Evolutionary conservation across 192 early-diverging fungal species (phyloP).

Genomic region (Linnemannia zychae): DNA sequence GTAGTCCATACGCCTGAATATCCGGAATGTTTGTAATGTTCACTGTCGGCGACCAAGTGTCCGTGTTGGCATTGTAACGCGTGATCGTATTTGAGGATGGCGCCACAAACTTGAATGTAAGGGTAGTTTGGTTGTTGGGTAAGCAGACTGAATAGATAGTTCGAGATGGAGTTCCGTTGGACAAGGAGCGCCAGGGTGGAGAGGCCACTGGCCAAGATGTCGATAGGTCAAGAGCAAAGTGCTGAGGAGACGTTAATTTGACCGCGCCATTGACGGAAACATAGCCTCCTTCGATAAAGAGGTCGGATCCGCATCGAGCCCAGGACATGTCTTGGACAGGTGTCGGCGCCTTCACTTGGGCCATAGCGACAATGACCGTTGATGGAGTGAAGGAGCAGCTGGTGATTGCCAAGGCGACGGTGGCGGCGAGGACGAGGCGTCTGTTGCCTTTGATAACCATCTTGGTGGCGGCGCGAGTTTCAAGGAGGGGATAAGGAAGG

Average conservation of each 20-base stretch:
- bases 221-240: slow-evolving; percentile 15
- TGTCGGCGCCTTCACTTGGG: slow-evolving; percentile 13
- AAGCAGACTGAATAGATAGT: neutral
- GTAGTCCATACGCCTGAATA: neutral
- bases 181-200: slow-evolving; percentile 2
- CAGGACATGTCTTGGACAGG: slow-evolving; percentile 13
- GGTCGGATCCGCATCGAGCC: slow-evolving; percentile 10
- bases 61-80: neutral
- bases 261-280: neutral
- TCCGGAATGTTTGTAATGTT: neutral
- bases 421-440: neutral
- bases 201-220: slow-evolving; percentile 5
- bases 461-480: neutral
- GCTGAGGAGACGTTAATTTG: neutral
- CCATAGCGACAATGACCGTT: neutral
- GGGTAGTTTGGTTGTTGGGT: slow-evolving; percentile 15
- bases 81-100: neutral
- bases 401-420: neutral
- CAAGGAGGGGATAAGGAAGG: neutral
- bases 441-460: neutral
- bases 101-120: slow-evolving; percentile 12
- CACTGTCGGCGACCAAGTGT: neutral
- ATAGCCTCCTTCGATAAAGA: slow-evolving; percentile 15
- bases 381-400: slow-evolving; percentile 11
- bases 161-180: slow-evolving; percentile 8